Evolutionary conservation across 306 rosid genomes (phyloP), one percentile per base, ranked within the genome.

Genomic region (Hippophae gyantsensis): DNA sequence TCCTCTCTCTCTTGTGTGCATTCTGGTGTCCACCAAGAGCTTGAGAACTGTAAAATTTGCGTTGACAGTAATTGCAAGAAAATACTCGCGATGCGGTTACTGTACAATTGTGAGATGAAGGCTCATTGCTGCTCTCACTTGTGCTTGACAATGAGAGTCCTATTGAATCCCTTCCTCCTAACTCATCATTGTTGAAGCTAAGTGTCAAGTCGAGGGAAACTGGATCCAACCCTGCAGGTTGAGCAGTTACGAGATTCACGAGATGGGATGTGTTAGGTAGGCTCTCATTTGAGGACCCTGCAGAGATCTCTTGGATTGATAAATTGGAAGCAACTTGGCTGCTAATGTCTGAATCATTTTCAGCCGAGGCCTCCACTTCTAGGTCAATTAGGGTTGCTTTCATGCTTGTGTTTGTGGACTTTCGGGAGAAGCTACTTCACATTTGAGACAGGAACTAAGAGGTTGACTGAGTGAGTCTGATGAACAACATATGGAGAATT

Each of bases 1-100:
- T 84, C 56, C 97, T 77, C 57, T 89, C 97, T 38, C 87, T 79
- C 73, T 89, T 89, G 65, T 89, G 97, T 8, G 95, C 97, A 51
- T 89, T 89, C 64, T 89, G 97, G 75, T 89, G 97, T 11, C 97
- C 97, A 0, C 97, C 97, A 26, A 89, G 97, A 42, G 97, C 97
- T 70, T 89, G 97, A 0, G 97, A 89, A 74, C 97, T 86, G 64
- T 80, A 80, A 73, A 89, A 89, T 66, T 86, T 89, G 56, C 97
- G 81, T 65, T 82, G 93, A 41, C 97, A 89, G 81, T 86, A 89
- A 60, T 86, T 89, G 81, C 97, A 89, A 23, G 95, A 68, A 71
- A 84, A 89, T 23, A 86, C 88, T 61, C 94, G 66, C 1, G 84
- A 74, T 11, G 38, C 46, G 62, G 71, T 73, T n/a, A 81, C 63